Evolutionary conservation across 2,329 filamentous ascomycete species (phyloP).

Genomic region (Rutstroemia sp.): DNA sequence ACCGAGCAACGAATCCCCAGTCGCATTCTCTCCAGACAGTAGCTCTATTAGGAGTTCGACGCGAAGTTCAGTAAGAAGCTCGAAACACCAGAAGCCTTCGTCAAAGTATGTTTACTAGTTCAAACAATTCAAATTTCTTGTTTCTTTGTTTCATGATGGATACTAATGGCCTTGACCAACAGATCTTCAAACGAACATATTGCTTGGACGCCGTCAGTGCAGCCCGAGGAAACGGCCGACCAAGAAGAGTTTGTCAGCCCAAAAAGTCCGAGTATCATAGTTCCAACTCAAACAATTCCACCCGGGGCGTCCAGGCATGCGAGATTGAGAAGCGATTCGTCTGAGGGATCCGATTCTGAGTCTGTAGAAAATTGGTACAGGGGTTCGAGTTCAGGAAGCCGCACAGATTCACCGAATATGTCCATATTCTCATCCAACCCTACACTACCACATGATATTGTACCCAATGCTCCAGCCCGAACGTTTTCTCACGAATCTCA

Average conservation of each 20-base stretch:
- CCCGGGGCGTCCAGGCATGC: constrained; percentile 24
- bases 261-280: constrained; percentile 20
- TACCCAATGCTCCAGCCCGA: constrained; percentile 18
- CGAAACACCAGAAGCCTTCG: not conserved
- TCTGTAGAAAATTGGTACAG: constrained; percentile 25
- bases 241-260: constrained; percentile 13
- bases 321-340: constrained; percentile 25
- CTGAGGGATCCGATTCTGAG: constrained; percentile 23
- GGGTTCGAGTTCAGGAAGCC: constrained; percentile 21
- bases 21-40: constrained; percentile 5
- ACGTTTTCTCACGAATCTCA: constrained; percentile 23
- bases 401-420: constrained; percentile 26
- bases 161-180: not conserved
- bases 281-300: constrained; percentile 17
- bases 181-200: constrained; percentile 21
- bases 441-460: constrained; percentile 26
- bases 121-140: not conserved
- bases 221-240: constrained; percentile 10
- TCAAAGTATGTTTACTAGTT: constrained; percentile 9
- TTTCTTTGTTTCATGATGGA: not conserved
- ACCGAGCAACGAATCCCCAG: constrained; percentile 7
- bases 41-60: not conserved
- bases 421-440: constrained; percentile 30
- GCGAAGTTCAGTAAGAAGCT: constrained; percentile 8
- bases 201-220: constrained; percentile 20